phyloP scores from a whole-genome alignment of 768 basidiomycete genomes.

The Leccinum sublutescens region DNA sequence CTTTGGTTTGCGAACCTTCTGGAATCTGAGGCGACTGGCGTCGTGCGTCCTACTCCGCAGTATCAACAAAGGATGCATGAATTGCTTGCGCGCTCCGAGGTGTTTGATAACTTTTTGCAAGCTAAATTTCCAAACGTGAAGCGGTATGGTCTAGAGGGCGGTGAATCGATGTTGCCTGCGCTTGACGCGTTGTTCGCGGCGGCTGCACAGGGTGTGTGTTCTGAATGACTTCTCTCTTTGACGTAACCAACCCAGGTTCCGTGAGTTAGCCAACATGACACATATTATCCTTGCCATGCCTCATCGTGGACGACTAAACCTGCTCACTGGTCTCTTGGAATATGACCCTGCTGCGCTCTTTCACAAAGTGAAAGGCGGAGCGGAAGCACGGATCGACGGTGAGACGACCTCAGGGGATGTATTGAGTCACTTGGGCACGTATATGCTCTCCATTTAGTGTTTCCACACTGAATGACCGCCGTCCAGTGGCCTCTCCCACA shows the following conservation, averaged over 20 bases:
- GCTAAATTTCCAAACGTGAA: constrained; percentile 87
- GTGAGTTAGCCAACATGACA: constrained; percentile 54
- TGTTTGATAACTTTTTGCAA: constrained; percentile 82
- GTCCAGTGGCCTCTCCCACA: constrained; percentile 62
- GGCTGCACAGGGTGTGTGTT: constrained; percentile 53
- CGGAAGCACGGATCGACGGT: constrained; percentile 59
- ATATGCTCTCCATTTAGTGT: constrained; percentile 2
- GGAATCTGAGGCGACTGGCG: constrained; percentile 48
- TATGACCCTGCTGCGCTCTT: constrained; percentile 70
- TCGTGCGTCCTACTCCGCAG: constrained; percentile 30
- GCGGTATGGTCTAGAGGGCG: constrained; percentile 88
- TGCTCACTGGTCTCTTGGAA: constrained; percentile 75
- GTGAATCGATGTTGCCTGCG: constrained; percentile 91
- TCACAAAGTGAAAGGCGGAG: constrained; percentile 83
- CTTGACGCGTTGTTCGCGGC: constrained; percentile 72
- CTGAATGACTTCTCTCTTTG: not conserved
- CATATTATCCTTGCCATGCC: constrained; percentile 84
- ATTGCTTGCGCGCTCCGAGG: constrained; percentile 73
- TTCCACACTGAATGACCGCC: not conserved
- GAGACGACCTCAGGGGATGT: constrained; percentile 79
- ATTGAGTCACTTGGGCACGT: constrained; percentile 74
- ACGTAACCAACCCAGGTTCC: not conserved
- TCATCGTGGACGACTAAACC: constrained; percentile 82
- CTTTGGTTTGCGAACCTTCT: constrained; percentile 88
- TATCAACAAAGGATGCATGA: constrained; percentile 60